A percentile compares a stretch with the other conserved stretches of the same genome.
These are phyloP conservation scores for Keqinozyma sinolaborantium DNA, from an alignment of 1,139 yeast genomes.

Conservation along the genomic window DNA sequence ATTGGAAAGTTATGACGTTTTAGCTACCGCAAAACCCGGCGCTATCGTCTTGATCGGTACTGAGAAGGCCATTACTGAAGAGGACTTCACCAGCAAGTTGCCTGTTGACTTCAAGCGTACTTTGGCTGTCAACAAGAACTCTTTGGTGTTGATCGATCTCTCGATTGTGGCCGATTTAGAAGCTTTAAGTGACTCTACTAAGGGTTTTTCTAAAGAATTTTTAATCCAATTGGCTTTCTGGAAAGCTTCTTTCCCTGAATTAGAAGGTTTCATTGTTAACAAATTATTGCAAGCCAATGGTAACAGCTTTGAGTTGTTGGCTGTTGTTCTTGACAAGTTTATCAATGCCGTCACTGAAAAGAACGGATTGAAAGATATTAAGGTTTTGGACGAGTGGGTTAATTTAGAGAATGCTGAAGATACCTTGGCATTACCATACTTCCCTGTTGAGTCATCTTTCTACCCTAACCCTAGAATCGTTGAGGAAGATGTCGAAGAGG, in stretches of 20 bases:
- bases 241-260: constrained; percentile 63
- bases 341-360: constrained; percentile 49
- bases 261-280: constrained; percentile 68
- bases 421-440: constrained; percentile 41
- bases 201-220: constrained; percentile 73
- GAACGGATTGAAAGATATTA: constrained; percentile 43
- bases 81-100: constrained; percentile 48
- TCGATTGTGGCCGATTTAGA: constrained; percentile 54
- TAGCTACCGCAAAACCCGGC: constrained; percentile 54
- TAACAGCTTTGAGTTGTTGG: constrained; percentile 76
- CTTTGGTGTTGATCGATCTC: constrained; percentile 54
- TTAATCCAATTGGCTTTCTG: constrained; percentile 81
- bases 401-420: constrained; percentile 22
- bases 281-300: constrained; percentile 81
- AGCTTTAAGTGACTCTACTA: constrained; percentile 52
- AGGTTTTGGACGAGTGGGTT: constrained; percentile 44
- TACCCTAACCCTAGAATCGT: constrained; percentile 53
- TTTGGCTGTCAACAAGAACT: constrained; percentile 52
- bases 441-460: constrained; percentile 59
- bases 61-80: constrained; percentile 32
- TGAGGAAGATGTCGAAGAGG: constrained; percentile 37
- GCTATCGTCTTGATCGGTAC: constrained; percentile 43
- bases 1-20: constrained; percentile 55
- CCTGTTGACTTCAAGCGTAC: constrained; percentile 51
- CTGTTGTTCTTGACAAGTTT: constrained; percentile 74